Base-by-base conservation (phyloP, 495 filamentous ascomycete species). In the Xylaria sp. region DNA sequence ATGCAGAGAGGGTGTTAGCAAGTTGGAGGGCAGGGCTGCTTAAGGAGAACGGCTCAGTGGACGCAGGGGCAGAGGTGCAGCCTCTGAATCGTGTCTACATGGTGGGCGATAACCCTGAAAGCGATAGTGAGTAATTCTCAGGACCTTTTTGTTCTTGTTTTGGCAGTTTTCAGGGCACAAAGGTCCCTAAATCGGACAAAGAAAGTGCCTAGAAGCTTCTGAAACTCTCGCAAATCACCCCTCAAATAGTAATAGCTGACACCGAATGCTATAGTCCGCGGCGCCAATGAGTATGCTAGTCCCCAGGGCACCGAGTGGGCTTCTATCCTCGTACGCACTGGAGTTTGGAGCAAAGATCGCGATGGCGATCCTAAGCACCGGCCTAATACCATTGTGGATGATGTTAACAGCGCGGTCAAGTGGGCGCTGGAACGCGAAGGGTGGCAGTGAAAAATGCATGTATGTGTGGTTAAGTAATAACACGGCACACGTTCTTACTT, bases 101-200 rank as follows among this genome's bases (percentile, higher is more conserved):
- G 95, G 86, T 99, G n/a, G 96, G 96, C 0, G 96, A 99, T 74
- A 99, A 98, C 73, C 95, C 96, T 0, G 93, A 93, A 77, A 93
- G 90, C 37, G 96, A 99, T 80, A 97, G n/a, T n/a, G n/a, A n/a
- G n/a, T n/a, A n/a, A n/a, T n/a, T n/a, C n/a, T n/a, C n/a, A n/a
- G n/a, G n/a, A n/a, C n/a, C n/a, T n/a, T n/a, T n/a, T n/a, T n/a
- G n/a, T n/a, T n/a, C n/a, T n/a, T n/a, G n/a, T n/a, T n/a, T n/a
- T n/a, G n/a, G n/a, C n/a, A n/a, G n/a, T n/a, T n/a, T n/a, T n/a
- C n/a, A n/a, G n/a, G n/a, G n/a, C n/a, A n/a, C n/a, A n/a, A n/a
- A n/a, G n/a, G n/a, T n/a, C n/a, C n/a, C n/a, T n/a, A n/a, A n/a
- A n/a, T n/a, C n/a, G n/a, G n/a, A n/a, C n/a, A n/a, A n/a, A n/a